These are phyloP conservation scores for Blastobotrys arbuscula DNA, from an alignment of 1,139 yeast species.

Conservation along the genomic window DNA sequence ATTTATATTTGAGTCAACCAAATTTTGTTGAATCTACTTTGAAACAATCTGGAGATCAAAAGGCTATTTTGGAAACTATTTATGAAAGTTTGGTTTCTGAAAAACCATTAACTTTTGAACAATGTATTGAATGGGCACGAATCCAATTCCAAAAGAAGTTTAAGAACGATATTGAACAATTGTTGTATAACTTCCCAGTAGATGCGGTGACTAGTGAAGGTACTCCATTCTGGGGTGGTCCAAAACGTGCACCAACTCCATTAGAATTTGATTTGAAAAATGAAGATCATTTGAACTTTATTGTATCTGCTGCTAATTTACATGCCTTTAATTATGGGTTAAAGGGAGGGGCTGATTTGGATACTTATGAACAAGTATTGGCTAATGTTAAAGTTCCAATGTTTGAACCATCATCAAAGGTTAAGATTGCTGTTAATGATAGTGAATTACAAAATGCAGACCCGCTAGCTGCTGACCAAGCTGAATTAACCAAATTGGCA, in stretches of 20 bases:
- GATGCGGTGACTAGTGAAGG: constrained; percentile 91
- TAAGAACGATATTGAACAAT: constrained; percentile 80
- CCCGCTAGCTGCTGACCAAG: constrained; percentile 63
- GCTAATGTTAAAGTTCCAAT: constrained; percentile 53
- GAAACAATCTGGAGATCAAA: constrained; percentile 88
- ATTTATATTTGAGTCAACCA: constrained; percentile 84
- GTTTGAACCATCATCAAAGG: constrained; percentile 68
- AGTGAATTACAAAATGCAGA: constrained; percentile 58
- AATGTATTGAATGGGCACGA: constrained; percentile 95
- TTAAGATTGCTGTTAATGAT: constrained; percentile 83
- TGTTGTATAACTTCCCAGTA: constrained; percentile 86
- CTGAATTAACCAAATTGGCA: constrained; percentile 47
- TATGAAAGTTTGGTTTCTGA: constrained; percentile 60
- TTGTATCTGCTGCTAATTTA: constrained; percentile 85
- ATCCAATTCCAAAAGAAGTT: constrained; percentile 78
- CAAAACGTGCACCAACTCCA: constrained; percentile 92
- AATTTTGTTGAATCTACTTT: constrained; percentile 85
- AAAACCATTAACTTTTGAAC: constrained; percentile 87
- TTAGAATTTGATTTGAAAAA: constrained; percentile 69
- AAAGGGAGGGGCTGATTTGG: constrained; percentile 43
- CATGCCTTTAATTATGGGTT: constrained; percentile 88
- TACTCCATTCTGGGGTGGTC: constrained; percentile 96
- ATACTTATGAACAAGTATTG: constrained; percentile 44
- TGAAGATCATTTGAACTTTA: constrained; percentile 72
- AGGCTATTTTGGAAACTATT: constrained; percentile 76